Evolutionary conservation across 2,329 filamentous ascomycete genomes (phyloP).

Genomic region (Nigrospora osmanthi): DNA sequence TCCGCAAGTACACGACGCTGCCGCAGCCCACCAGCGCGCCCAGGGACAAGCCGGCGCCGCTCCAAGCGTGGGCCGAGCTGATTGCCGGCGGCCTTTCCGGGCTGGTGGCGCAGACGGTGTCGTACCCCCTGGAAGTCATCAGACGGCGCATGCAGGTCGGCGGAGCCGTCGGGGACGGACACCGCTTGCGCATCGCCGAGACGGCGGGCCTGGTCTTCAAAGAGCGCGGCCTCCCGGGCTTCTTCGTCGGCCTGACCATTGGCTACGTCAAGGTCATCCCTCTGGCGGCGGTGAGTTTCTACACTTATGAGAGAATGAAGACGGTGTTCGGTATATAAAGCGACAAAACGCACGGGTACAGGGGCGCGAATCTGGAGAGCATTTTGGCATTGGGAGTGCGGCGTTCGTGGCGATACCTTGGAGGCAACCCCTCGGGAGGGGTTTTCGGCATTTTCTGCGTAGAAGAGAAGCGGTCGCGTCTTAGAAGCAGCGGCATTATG

Average conservation of each 20-base stretch:
- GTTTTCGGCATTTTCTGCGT: too few species aligned
- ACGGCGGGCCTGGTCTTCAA: conserved; percentile 67
- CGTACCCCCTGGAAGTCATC: conserved; percentile 91
- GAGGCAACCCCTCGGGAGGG: too few species aligned
- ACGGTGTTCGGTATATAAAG: conserved; percentile 56
- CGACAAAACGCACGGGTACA: too few species aligned
- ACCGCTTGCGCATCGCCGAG: conserved; percentile 67
- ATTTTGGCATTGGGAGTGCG: too few species aligned
- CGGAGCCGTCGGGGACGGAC: conserved; percentile 87
- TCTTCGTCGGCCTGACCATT: conserved; percentile 89
- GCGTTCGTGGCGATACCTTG: too few species aligned
- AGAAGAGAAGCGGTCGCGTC: too few species aligned
- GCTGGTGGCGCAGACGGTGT: conserved; percentile 81
- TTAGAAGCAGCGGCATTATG: too few species aligned
- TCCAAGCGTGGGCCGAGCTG: conserved; percentile 83
- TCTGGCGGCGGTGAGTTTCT: conserved; percentile 68
- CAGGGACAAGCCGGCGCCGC: conserved; percentile 56
- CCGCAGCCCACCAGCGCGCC: conserved; percentile 48
- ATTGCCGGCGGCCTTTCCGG: conserved; percentile 79
- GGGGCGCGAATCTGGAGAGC: too few species aligned
- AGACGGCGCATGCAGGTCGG: conserved; percentile 92
- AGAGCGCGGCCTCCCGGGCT: conserved; percentile 72
- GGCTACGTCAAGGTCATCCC: conserved; percentile 93
- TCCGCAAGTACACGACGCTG: conserved; percentile 70
- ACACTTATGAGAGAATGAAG: conserved; percentile 59